Percentiles rank a stretch among this genome's conserved stretches.
These are phyloP conservation scores for Scleroderma citrinum DNA, from an alignment of 768 basidiomycete species.

Conservation along the genomic window DNA sequence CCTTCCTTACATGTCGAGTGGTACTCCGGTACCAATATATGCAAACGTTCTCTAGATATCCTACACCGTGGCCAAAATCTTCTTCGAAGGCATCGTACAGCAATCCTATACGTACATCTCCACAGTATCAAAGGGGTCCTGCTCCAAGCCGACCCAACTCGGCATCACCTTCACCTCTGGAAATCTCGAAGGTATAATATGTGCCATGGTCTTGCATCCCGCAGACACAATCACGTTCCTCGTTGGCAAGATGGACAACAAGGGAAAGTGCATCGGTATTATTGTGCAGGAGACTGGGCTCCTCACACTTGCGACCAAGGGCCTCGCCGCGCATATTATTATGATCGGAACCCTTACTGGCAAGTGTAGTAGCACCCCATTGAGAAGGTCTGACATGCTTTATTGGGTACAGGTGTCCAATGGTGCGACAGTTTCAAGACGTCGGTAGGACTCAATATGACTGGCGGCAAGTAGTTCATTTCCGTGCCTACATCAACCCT, in stretches of 20 bases:
- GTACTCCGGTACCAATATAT: no score
- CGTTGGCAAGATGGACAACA: slow-evolving; percentile 86
- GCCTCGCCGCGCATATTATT: slow-evolving; percentile 80
- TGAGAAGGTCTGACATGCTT: no score
- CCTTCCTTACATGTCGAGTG: no score
- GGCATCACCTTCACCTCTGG: slow-evolving; percentile 86
- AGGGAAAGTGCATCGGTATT: slow-evolving; percentile 67
- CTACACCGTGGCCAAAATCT: slow-evolving; percentile 99
- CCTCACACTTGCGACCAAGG: slow-evolving; percentile 66
- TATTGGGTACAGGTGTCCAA: neutral
- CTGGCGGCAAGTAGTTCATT: neutral
- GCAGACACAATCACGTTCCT: slow-evolving; percentile 90
- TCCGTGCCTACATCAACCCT: no score
- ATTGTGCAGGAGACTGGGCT: slow-evolving; percentile 71
- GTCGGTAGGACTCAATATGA: neutral
- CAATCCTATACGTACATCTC: slow-evolving; percentile 88
- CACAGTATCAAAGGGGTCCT: slow-evolving; percentile 68
- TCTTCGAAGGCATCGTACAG: slow-evolving; percentile 83
- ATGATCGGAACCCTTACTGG: slow-evolving; percentile 68
- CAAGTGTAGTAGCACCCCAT: slow-evolving; percentile 10
- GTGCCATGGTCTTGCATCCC: slow-evolving; percentile 96
- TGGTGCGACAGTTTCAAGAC: slow-evolving; percentile 2
- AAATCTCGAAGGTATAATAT: slow-evolving; percentile 93
- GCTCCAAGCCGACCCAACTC: slow-evolving; percentile 80
- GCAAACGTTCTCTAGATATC: slow-evolving; percentile 56